Evolutionary conservation across 495 filamentous ascomycete genomes (phyloP), one percentile per base, ranked within the genome.

Genomic region (Parathielavia hyrcaniae): DNA sequence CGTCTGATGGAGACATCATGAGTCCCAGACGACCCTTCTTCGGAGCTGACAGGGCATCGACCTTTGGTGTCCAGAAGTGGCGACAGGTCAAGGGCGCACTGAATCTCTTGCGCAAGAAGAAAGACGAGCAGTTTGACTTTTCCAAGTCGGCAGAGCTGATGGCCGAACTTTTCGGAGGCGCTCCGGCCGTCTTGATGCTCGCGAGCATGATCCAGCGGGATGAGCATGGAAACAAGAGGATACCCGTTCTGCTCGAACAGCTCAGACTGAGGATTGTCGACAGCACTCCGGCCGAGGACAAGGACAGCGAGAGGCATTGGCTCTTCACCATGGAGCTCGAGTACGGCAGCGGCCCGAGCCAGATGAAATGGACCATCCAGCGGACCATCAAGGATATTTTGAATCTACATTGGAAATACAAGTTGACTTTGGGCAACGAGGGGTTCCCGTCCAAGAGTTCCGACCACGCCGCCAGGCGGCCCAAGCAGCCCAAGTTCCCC

Each of bases 171-270:
- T 85, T 91, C 26, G 95, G 93, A 8, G 93, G 88, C 38, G 86
- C 89, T 1, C 93, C 93, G 10, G 93, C 93, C 12, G 93, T 90
- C 22, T 71, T 97, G 53, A 95, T 99, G 59, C 73, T 97, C 43
- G 93, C 93, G 8, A 96, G 90, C 64, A 96, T 96, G 86, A 92
- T 96, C 65, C 93, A 99, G 71, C 80, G 93, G 39, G 93, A 99
- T 61, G 93, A 99, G 70, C 88, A 96, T 61, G 90, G 91, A 41
- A 93, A 96, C 73, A 93, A 87, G 67, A 82, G 91, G 35, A 95
- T 97, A 46, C 93, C 93, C 1, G 88, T 99, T 50, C 79, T 99
- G 7, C 79, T 99, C 3, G 93, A 99, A 68, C 93, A 99, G 73
- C 78, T 99, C 50, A 95, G 96, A 66, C 79, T 99, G 50, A 82